Conservation (phyloP, 2,329 filamentous ascomycete genomes). For the Corinectria fuckeliana region DNA sequence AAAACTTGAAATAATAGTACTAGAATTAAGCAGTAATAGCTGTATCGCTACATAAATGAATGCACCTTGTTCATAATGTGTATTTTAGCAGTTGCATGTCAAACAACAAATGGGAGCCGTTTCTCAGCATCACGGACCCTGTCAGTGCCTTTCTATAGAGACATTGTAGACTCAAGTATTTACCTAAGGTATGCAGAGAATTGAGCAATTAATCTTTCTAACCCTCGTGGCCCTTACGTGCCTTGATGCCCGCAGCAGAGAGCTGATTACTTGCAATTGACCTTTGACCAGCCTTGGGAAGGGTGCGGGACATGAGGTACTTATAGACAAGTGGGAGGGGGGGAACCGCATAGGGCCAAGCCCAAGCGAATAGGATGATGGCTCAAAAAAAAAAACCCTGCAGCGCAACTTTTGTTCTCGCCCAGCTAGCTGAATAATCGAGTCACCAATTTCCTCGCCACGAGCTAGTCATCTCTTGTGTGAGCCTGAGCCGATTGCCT, state of each 20-base stretch:
- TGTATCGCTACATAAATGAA: too few species aligned
- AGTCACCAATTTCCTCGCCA: slow-evolving; percentile 2
- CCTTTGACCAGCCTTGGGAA: slow-evolving; percentile 11
- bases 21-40: too few species aligned
- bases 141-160: too few species aligned
- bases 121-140: too few species aligned
- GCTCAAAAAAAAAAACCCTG: slow-evolving; percentile 18
- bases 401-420: slow-evolving; percentile 9
- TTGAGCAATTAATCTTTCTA: too few species aligned
- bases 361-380: slow-evolving; percentile 18
- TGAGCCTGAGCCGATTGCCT: slow-evolving; percentile 27
- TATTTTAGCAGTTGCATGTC: too few species aligned
- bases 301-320: background rate
- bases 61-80: too few species aligned
- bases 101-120: too few species aligned
- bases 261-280: slow-evolving; percentile 14
- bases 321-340: background rate
- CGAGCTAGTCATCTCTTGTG: slow-evolving; percentile 31
- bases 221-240: too few species aligned
- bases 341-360: slow-evolving; percentile 15
- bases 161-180: too few species aligned
- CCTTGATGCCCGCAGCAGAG: background rate
- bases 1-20: too few species aligned
- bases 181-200: too few species aligned
- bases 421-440: slow-evolving; percentile 18